Evolutionary conservation across 768 basidiomycete genomes (phyloP).

Genomic region (Strobilomyces echinocephalus): DNA sequence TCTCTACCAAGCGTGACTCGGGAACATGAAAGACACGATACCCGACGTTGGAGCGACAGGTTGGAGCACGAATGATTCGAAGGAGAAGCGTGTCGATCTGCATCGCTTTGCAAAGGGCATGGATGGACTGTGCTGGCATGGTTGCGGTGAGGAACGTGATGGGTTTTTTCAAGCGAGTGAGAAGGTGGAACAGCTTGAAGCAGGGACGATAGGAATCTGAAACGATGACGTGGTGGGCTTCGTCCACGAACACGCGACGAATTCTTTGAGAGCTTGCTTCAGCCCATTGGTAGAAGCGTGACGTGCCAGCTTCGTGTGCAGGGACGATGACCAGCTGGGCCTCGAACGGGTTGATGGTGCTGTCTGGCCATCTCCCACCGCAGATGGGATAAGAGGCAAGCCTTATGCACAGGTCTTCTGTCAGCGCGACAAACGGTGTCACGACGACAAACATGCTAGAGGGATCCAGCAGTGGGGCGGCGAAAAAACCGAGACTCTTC

Average conservation of each 20-base stretch:
- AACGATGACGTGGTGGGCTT: slow-evolving; percentile 8
- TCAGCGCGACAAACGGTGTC: too few relatives aligned
- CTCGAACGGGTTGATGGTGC: neutral
- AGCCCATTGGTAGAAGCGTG: neutral
- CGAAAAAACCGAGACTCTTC: slow-evolving; percentile 12
- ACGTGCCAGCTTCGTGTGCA: slow-evolving; percentile 3
- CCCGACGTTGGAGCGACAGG: neutral
- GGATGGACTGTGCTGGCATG: neutral
- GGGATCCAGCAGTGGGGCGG: neutral
- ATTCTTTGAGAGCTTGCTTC: neutral
- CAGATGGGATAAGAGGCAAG: too few relatives aligned
- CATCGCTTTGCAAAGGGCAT: neutral
- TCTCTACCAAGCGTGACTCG: neutral
- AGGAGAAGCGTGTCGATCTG: neutral
- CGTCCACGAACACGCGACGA: neutral
- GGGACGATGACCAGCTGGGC: slow-evolving; percentile 7
- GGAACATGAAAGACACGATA: neutral
- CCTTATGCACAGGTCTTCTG: too few relatives aligned
- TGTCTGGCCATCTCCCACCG: too few relatives aligned
- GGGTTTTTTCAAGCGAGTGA: neutral
- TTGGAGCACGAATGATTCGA: neutral
- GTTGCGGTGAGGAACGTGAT: neutral
- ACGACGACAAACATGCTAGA: too few relatives aligned
- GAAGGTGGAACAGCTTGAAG: neutral
- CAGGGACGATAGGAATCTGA: neutral